Conservation (phyloP, 768 basidiomycete genomes). For the Krasilnikovozyma curviuscula region DNA sequence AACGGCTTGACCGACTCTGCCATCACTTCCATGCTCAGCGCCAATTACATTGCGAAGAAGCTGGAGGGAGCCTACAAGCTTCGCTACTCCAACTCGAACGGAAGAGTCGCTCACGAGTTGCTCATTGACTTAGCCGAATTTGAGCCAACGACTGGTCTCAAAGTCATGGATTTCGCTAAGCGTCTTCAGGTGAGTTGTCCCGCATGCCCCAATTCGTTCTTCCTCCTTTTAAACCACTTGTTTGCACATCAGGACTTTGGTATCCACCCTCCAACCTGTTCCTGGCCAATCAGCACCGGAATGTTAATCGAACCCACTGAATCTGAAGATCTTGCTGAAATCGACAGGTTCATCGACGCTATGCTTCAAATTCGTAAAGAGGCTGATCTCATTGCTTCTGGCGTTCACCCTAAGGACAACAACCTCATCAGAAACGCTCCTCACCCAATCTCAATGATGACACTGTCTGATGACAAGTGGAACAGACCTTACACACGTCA, state of each 20-base stretch:
- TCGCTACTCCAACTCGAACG: constrained; percentile 75
- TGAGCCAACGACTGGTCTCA: constrained; percentile 62
- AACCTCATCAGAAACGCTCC: constrained; percentile 89
- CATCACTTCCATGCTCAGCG: constrained; percentile 72
- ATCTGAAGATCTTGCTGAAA: constrained; percentile 8
- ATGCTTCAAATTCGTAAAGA: constrained; percentile 93
- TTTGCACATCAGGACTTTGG: constrained; percentile 49
- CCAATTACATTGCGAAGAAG: constrained; percentile 90
- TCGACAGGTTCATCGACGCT: constrained; percentile 75
- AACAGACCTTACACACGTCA: constrained; percentile 81
- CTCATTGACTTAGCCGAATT: constrained; percentile 91
- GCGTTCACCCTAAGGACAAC: constrained; percentile 74
- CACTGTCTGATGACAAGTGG: constrained; percentile 62
- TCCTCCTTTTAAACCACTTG: background rate
- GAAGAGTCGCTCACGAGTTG: constrained; percentile 85
- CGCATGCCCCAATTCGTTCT: constrained; percentile 9
- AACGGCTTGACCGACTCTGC: constrained; percentile 68
- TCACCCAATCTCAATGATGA: constrained; percentile 59
- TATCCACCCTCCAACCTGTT: constrained; percentile 92
- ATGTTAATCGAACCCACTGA: constrained; percentile 35
- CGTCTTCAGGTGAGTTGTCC: constrained; percentile 50
- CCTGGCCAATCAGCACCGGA: constrained; percentile 92
- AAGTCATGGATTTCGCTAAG: constrained; percentile 92
- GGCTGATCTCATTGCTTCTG: constrained; percentile 65
- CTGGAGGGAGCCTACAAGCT: constrained; percentile 67